Percentiles rank a stretch among this genome's conserved stretches.
Conservation (phyloP, 2,329 filamentous ascomycete genomes). For the Trichoderma cornu-damae region DNA sequence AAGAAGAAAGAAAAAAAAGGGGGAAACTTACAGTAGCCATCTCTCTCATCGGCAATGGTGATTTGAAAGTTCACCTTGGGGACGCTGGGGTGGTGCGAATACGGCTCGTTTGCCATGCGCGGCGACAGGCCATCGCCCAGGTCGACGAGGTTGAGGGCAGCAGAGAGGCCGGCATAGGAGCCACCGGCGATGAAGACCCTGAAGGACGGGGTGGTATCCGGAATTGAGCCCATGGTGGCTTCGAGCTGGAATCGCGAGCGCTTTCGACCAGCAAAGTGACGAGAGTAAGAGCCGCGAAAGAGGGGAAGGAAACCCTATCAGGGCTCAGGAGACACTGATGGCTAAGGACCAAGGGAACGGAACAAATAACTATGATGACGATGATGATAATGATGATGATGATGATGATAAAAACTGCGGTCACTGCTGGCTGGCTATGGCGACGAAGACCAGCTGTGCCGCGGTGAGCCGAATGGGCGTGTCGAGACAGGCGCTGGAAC, state of each 20-base stretch:
- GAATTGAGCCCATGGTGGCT: conserved; percentile 31
- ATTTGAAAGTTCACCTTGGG: conserved; percentile 58
- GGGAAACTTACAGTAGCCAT: conserved; percentile 66
- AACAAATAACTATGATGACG: no score
- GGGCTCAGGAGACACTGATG: not conserved
- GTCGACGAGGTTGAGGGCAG: conserved; percentile 62
- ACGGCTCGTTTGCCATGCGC: conserved; percentile 39
- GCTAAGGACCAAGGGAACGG: not conserved
- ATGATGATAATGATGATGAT: no score
- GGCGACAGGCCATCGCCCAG: conserved; percentile 52
- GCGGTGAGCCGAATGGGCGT: conserved; percentile 10
- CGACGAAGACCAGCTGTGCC: not conserved
- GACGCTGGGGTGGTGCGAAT: conserved; percentile 37
- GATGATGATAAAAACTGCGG: no score
- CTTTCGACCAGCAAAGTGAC: conserved; percentile 2
- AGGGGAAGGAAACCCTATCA: not conserved
- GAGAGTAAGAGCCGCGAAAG: not conserved
- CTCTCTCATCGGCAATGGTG: conserved; percentile 71
- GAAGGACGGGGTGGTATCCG: conserved; percentile 35
- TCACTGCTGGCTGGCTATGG: not conserved
- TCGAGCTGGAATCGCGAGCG: not conserved
- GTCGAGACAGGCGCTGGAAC: no score
- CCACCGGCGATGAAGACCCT: conserved; percentile 64
- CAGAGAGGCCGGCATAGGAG: conserved; percentile 66
- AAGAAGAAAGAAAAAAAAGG: not conserved